A percentile compares a stretch with the other conserved stretches of the same genome.
Conservation (phyloP, 2,329 filamentous ascomycete genomes). For the Acrocalymma vagum region DNA sequence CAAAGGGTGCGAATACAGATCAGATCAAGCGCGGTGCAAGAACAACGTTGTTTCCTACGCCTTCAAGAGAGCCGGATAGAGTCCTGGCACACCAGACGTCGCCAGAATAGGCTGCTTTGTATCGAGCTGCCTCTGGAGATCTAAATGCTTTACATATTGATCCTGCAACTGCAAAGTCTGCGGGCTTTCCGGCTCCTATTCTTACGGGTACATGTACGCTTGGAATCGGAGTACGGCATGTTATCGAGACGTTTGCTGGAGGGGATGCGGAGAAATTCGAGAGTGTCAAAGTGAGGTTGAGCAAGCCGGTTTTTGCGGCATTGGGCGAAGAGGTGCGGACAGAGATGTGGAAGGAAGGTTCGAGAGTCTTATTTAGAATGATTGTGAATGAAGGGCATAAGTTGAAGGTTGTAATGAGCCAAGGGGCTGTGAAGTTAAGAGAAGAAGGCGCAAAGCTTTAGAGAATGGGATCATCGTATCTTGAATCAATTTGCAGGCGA, state of each 20-base stretch:
- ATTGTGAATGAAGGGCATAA: conserved; percentile 6
- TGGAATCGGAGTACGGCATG: conserved; percentile 18
- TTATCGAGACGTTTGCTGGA: conserved; percentile 17
- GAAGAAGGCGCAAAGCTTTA: conserved; percentile 2
- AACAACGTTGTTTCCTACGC: conserved; percentile 10
- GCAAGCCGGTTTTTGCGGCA: conserved; percentile 17
- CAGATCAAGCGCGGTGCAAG: conserved; percentile 6
- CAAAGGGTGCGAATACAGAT: conserved; percentile 6
- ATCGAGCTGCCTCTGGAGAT: conserved; percentile 20
- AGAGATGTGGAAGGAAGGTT: conserved; percentile 20
- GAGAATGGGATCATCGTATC: background rate
- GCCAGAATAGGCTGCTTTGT: conserved; percentile 19
- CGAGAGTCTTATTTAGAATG: conserved; percentile 14
- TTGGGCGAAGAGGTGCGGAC: conserved; percentile 13
- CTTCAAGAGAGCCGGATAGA: conserved; percentile 10
- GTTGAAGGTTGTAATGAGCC: conserved; percentile 15
- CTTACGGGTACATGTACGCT: conserved; percentile 21
- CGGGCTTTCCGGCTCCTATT: conserved; percentile 17
- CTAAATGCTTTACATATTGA: conserved; percentile 21
- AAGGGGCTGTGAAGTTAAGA: conserved; percentile 6
- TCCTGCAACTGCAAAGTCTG: conserved; percentile 15
- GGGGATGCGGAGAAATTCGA: conserved; percentile 14
- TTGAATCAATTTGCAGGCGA: no score
- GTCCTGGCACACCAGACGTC: conserved; percentile 11
- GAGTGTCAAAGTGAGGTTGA: conserved; percentile 18